These are phyloP conservation scores for Amoebophrya sp. DNA, from an alignment of 169 alveolate genomes.

Conservation along the genomic window DNA sequence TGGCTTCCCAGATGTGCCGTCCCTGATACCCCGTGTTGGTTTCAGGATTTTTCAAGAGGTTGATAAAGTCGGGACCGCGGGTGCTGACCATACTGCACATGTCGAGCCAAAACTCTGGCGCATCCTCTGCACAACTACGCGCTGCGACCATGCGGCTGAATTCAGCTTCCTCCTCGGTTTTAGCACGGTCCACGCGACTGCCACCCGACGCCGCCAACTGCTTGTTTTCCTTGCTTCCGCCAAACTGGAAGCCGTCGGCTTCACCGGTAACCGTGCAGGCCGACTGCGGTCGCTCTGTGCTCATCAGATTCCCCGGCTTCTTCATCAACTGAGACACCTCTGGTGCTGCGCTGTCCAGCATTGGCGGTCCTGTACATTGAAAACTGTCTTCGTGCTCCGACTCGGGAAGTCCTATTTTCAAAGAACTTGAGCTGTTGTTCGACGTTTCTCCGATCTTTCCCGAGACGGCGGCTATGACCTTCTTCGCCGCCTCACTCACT, in stretches of 20 bases:
- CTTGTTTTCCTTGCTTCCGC: no score
- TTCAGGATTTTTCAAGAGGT: conserved; percentile 26
- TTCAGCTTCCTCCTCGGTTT: neutral
- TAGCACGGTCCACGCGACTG: neutral
- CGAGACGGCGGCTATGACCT: neutral
- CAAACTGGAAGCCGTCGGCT: no score
- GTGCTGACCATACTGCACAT: conserved; percentile 24
- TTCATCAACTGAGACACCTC: neutral
- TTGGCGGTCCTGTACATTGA: neutral
- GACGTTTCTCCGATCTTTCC: no score
- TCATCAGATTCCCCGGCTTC: conserved; percentile 6
- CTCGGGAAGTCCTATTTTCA: no score
- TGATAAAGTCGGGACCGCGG: neutral
- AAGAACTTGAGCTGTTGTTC: no score
- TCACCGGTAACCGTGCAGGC: neutral
- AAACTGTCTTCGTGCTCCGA: neutral
- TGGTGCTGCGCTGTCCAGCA: neutral
- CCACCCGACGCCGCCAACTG: neutral
- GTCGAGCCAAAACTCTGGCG: conserved; percentile 35
- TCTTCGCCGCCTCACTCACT: neutral
- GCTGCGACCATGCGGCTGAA: neutral
- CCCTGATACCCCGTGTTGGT: conserved; percentile 33
- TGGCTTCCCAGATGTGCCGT: conserved; percentile 39
- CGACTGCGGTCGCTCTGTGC: neutral
- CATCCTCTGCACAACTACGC: neutral